Base-by-base conservation (phyloP, 169 alveolate species). In the Babesia ovata region DNA sequence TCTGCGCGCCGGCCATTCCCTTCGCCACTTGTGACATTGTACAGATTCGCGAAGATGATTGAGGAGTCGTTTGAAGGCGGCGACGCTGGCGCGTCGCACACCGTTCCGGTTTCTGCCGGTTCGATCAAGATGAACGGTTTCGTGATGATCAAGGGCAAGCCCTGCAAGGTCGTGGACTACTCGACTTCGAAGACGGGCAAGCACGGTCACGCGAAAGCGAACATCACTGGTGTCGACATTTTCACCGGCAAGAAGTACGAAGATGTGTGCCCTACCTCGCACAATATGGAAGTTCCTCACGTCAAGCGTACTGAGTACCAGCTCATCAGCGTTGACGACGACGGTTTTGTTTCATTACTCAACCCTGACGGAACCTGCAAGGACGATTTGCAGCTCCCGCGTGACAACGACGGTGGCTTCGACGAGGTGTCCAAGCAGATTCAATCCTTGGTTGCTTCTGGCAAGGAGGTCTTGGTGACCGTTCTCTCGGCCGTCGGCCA, bases 121-220 rank as follows among this genome's bases (percentile, higher is more conserved):
- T 94, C 98, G 71, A 91, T 98, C 74, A 96, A 96, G 90, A 97
- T 96, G 86, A 96, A 96, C 82, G 98, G 98, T n/a, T 94, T 95
- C 86, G 97, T 94, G 53, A 95, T 98, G 98, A 86, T 98, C 87
- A 97, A 96, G 87, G 99, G 98, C 45, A 95, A 95, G 91, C 99
- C 99, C 29, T 97, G 99, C 95, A 97, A 96, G 91, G 98, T 97
- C 36, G 96, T 95, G 36, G 98, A 95, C 69, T 93, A 93, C 78
- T 94, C 98, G 36, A 96, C 99, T 4, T 95, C 99, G 59, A 98
- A 98, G 91, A 95, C 99, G 12, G 99, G 99, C 53, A 98, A 98
- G 93, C 99, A 97, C 93, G 99, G 99, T 48, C 98, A 97, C 91
- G 99, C 99, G 60, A 98, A 98, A 91, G 99, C 99, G 22, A 95